Percentiles rank a stretch among this genome's conserved stretches.
Conservation (phyloP, 2,329 filamentous ascomycete genomes). For the Sclerotinia borealis region DNA sequence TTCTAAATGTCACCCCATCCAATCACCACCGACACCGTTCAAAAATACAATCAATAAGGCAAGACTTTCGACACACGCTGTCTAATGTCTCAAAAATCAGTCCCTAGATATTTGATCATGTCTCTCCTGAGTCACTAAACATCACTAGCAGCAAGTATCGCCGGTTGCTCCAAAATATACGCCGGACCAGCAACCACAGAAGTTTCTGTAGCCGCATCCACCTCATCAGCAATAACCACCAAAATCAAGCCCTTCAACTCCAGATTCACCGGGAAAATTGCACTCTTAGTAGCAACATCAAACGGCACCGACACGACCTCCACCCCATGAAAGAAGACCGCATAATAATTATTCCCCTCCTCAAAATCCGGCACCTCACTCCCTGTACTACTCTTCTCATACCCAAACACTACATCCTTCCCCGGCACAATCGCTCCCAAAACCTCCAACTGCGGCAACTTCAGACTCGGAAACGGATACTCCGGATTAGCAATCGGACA, state of each 20-base stretch:
- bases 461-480: slow-evolving; percentile 36
- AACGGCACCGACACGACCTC: slow-evolving; percentile 35
- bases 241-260: slow-evolving; percentile 34
- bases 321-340: slow-evolving; percentile 38
- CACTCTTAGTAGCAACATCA: slow-evolving; percentile 31
- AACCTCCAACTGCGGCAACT: slow-evolving; percentile 32
- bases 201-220: slow-evolving; percentile 35
- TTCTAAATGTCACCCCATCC: fast-evolving
- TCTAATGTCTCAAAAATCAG: background rate
- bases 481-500: slow-evolving; percentile 35
- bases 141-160: background rate
- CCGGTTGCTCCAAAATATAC: slow-evolving; percentile 35
- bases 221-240: slow-evolving; percentile 34
- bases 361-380: slow-evolving; percentile 24
- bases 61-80: too few species aligned
- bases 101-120: too few species aligned
- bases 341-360: slow-evolving; percentile 33
- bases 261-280: slow-evolving; percentile 36
- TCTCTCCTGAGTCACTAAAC: background rate
- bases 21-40: too few species aligned
- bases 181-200: slow-evolving; percentile 37
- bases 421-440: slow-evolving; percentile 29
- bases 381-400: slow-evolving; percentile 22
- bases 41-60: too few species aligned
- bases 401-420: slow-evolving; percentile 31